Evolutionary conservation across 371 early-diverging fungal genomes (phyloP).

Genomic region (Circinella umbellata): DNA sequence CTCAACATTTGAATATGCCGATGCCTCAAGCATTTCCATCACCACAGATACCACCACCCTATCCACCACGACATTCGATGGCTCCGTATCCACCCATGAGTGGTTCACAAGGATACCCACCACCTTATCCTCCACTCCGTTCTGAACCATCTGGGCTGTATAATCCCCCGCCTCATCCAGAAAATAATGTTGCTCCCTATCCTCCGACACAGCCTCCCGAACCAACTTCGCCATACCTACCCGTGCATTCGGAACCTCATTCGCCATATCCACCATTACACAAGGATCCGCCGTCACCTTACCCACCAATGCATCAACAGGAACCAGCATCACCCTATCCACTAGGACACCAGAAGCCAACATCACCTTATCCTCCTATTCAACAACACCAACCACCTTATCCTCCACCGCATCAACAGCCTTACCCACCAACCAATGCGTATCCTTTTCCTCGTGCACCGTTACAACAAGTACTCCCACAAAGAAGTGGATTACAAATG

Average conservation of each 20-base stretch:
- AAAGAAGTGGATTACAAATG: neutral
- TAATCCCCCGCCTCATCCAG: neutral
- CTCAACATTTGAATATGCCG: neutral
- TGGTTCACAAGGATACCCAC: neutral
- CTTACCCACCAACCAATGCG: neutral
- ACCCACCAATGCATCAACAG: constrained; percentile 1
- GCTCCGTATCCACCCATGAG: neutral
- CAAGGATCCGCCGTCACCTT: neutral
- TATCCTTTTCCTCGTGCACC: neutral
- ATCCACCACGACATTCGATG: too few relatives aligned
- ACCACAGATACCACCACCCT: too few relatives aligned
- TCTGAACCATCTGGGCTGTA: neutral
- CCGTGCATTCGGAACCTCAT: neutral
- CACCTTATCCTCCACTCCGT: neutral
- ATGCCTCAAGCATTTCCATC: neutral
- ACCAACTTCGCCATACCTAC: neutral
- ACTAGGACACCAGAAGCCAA: neutral
- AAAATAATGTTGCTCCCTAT: neutral
- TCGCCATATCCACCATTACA: neutral
- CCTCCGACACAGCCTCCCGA: neutral
- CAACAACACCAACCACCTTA: neutral
- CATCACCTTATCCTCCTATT: neutral
- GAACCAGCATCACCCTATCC: neutral
- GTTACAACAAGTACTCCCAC: neutral
- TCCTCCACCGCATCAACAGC: constrained; percentile 8